Evolutionary conservation across 2,329 filamentous ascomycete genomes (phyloP).

Genomic region (Aspergillus puulaauensis): DNA sequence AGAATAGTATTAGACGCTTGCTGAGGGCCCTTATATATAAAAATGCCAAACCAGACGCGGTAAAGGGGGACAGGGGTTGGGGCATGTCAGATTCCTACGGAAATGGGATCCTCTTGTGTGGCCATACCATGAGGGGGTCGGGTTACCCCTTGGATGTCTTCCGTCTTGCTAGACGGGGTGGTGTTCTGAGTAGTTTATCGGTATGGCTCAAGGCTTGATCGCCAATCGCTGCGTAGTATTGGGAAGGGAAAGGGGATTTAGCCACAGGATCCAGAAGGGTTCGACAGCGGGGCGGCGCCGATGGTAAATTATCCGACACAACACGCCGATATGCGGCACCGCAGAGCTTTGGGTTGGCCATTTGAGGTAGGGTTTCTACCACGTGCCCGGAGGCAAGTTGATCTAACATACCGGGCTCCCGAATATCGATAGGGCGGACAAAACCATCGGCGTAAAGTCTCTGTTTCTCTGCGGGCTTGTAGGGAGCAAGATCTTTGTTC

Average conservation of each 20-base stretch:
- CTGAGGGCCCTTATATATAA: neutral
- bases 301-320: conserved; percentile 12
- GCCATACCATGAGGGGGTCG: conserved; percentile 25
- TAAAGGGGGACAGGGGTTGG: neutral
- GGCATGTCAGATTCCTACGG: neutral
- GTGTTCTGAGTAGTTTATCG: conserved; percentile 3
- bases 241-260: conserved; percentile 8
- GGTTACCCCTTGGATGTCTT: conserved; percentile 10
- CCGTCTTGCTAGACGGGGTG: conserved; percentile 18
- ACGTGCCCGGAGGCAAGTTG: conserved; percentile 14
- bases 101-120: neutral
- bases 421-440: conserved; percentile 33
- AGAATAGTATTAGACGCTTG: conserved; percentile 1
- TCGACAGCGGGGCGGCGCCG: conserved; percentile 13
- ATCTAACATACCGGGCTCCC: conserved; percentile 21
- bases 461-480: conserved; percentile 22
- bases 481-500: conserved; percentile 16
- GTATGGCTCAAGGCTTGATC: conserved; percentile 3
- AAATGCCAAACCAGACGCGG: neutral
- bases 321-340: conserved; percentile 17
- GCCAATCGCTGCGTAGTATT: conserved; percentile 17
- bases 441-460: conserved; percentile 39
- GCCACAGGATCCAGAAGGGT: conserved; percentile 12
- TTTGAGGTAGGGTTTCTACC: conserved; percentile 17
- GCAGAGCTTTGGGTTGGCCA: conserved; percentile 13